A percentile compares a stretch with the other conserved stretches of the same genome.
Evolutionary conservation across 2,329 filamentous ascomycete genomes (phyloP).

Genomic region (Chalara sp.): DNA sequence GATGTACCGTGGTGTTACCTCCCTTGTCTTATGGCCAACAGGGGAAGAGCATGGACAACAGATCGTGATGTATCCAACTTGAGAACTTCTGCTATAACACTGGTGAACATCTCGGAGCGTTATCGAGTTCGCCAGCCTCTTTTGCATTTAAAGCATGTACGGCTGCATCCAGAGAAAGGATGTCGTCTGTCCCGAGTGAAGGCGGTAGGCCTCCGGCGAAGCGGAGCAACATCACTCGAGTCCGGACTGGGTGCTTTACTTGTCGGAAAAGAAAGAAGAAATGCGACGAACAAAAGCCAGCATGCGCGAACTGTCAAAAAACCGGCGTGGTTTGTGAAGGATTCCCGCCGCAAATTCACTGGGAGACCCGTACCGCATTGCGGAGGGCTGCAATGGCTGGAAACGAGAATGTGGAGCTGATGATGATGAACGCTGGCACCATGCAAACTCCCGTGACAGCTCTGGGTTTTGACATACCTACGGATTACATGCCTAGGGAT

Average conservation of each 20-base stretch:
- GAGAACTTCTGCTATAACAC: no score
- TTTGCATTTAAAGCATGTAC: neutral
- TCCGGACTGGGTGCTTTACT: slow-evolving; percentile 31
- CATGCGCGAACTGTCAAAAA: slow-evolving; percentile 31
- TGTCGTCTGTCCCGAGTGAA: neutral
- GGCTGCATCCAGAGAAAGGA: neutral
- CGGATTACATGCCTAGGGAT: no score
- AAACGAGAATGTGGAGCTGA: neutral
- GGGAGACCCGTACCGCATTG: slow-evolving; percentile 1
- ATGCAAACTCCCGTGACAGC: neutral
- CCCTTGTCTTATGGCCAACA: no score
- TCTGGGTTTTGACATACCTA: neutral
- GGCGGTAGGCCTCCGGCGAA: neutral
- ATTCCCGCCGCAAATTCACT: slow-evolving; percentile 3
- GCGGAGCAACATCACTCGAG: slow-evolving; percentile 5
- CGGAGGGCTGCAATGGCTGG: neutral
- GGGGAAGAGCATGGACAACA: no score
- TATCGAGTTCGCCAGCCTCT: neutral
- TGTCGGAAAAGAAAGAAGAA: slow-evolving; percentile 54
- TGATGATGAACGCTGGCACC: neutral
- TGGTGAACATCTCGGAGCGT: no score
- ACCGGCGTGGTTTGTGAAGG: slow-evolving; percentile 8
- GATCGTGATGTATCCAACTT: no score
- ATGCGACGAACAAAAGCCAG: slow-evolving; percentile 50
- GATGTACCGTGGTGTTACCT: no score